Evolutionary conservation across 208 protist genomes (phyloP).

Genomic region (Trypanosomatidae sp.): DNA sequence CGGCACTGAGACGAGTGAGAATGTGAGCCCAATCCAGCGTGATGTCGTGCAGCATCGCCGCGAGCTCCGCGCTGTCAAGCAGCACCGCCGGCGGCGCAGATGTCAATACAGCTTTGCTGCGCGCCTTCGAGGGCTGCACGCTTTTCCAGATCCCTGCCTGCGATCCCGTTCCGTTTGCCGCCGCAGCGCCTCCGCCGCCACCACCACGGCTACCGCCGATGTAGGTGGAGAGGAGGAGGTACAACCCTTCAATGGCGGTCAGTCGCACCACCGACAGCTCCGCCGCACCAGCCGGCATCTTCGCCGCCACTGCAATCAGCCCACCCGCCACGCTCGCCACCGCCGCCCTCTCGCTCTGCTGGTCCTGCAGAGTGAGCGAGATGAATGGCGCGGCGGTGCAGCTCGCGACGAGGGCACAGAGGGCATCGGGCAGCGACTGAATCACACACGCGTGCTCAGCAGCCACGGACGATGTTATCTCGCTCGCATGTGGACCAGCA

Average conservation of each 20-base stretch:
- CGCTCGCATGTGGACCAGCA: no score
- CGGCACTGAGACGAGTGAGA: neutral
- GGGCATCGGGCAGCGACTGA: slow-evolving; percentile 4
- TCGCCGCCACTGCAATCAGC: slow-evolving; percentile 9
- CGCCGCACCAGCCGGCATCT: neutral
- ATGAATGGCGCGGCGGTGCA: slow-evolving; percentile 20
- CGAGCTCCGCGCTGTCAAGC: neutral
- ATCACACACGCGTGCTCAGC: neutral
- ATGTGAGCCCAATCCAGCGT: slow-evolving; percentile 10
- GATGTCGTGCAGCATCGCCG: slow-evolving; percentile 7
- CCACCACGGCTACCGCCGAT: neutral
- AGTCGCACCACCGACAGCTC: slow-evolving; percentile 5
- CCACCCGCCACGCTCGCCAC: slow-evolving; percentile 10
- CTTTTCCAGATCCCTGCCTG: no score
- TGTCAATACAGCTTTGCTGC: no score
- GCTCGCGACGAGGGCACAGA: slow-evolving; percentile 20
- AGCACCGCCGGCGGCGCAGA: neutral
- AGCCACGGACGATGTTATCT: neutral
- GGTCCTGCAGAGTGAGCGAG: slow-evolving; percentile 14
- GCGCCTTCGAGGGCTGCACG: neutral
- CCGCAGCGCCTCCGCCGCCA: neutral
- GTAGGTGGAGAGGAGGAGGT: slow-evolving; percentile 17
- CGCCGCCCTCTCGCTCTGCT: slow-evolving; percentile 8
- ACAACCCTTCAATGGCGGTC: slow-evolving; percentile 12
- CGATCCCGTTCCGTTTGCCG: no score